Evolutionary conservation across 208 protist species (phyloP), one percentile per base, ranked within the genome.

Genomic region (Herpetomonas muscarum): DNA sequence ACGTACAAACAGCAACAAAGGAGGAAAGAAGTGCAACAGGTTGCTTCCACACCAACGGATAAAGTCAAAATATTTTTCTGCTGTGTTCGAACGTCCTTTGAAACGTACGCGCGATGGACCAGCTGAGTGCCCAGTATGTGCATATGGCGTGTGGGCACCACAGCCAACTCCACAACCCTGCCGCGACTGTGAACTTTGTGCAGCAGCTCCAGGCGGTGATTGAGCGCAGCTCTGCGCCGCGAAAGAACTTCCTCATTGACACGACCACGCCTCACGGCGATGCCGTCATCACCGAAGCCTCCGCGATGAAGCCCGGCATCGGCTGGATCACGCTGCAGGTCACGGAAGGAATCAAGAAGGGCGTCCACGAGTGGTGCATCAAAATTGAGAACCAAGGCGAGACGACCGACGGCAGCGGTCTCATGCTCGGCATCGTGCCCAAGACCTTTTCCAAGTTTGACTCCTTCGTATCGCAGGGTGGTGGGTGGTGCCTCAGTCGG

Each of bases 361-460:
- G 92, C 19, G 72, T 92, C 32, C 92, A 97, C 62, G 92, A 97
- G 76, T 97, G 92, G 89, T 81, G 79, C 41, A 76, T 97, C 49
- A 90, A 85, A 54, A 85, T 97, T 48, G 92, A 95, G 61, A 74
- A 94, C 58, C 92, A 97, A 39, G 92, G 92, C 34, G 86, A 95
- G 56, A 97, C 86, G 39, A 87, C 79, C 34, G 92, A 97, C 46
- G 92, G 87, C 26, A 95, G 88, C 52, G 92, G 92, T 32, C 70
- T 97, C 32, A 97, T 97, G 92, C 67, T 97, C n/a, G 92, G 92
- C 41, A 79, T 97, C 47, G 80, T 94, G 17, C 92, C 92, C 2
- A 92, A 93, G 56, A 85, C 34, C 45, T 97, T 94, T 61, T 66
- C 60, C 55, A 93, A 94, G 64, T 95, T 90, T 64, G 92, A 97